These are phyloP conservation scores for Arthroderma uncinatum DNA, from an alignment of 2,329 filamentous ascomycete species.

Conservation along the genomic window DNA sequence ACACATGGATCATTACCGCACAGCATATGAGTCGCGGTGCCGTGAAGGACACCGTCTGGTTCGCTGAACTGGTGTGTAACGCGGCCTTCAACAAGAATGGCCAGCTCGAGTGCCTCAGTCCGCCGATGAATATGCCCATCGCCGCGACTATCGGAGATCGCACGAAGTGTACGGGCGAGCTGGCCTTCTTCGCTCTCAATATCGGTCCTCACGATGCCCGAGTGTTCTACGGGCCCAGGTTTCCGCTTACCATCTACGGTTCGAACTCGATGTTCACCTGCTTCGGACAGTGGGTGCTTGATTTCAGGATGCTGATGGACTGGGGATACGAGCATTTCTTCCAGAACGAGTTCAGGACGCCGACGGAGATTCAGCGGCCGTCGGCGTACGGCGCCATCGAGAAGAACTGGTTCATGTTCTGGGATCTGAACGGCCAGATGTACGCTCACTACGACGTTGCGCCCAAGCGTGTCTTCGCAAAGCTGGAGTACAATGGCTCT, in stretches of 20 bases:
- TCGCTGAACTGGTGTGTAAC: constrained; percentile 41
- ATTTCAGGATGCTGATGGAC: constrained; percentile 42
- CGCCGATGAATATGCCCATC: constrained; percentile 38
- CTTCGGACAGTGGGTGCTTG: constrained; percentile 47
- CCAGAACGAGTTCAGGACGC: constrained; percentile 30
- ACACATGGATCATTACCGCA: constrained; percentile 42
- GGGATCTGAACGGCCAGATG: constrained; percentile 38
- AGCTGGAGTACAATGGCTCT: constrained; percentile 36
- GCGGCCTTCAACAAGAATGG: constrained; percentile 37
- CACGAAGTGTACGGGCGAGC: constrained; percentile 37
- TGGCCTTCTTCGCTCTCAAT: constrained; percentile 35
- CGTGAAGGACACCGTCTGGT: constrained; percentile 24
- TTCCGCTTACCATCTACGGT: constrained; percentile 44
- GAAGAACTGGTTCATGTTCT: constrained; percentile 55
- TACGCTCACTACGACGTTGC: constrained; percentile 46
- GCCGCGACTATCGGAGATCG: constrained; percentile 34
- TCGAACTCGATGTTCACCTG: constrained; percentile 46
- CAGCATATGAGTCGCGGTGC: constrained; percentile 30
- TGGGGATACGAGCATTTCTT: constrained; percentile 28
- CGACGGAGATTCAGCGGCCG: constrained; percentile 45
- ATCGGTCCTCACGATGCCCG: constrained; percentile 49
- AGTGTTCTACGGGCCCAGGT: constrained; percentile 44
- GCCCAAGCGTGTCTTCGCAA: constrained; percentile 42
- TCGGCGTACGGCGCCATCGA: constrained; percentile 38
- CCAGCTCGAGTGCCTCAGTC: constrained; percentile 29